Base-by-base conservation (phyloP, 345 rosid species). In the Gossypium rotundifolium region DNA sequence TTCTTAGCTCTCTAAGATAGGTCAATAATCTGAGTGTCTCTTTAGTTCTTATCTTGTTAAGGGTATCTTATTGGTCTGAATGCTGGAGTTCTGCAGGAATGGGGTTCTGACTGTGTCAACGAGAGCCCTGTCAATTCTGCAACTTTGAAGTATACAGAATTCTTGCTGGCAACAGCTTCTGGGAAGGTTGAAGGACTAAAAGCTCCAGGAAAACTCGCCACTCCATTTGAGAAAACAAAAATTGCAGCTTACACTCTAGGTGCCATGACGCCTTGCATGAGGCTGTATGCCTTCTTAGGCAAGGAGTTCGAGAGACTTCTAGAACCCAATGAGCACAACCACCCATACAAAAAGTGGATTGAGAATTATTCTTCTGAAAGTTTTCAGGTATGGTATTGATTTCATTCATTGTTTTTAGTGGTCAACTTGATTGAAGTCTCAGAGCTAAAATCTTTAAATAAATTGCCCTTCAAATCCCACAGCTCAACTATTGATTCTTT, bases 201-300 rank as follows among this genome's bases (percentile, higher is more conserved):
- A 85, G 97, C 88, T 87, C 97, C 91, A 1, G 97, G 94, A 62
- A 89, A 88, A 82, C 94, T 96, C 76, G 92, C 93, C 63, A 96
- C 99, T 71, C 99, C 98, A 46, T 96, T 96, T 82, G 99, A 91
- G 77, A 91, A 85, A 82, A 96, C 98, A 40, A 96, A 90, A 85
- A 91, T 96, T 83, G 98, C 99, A 2, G 98, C 99, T 64, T 96
- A 96, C 78, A 91, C 92, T 68, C 85, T 96, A 59, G 97, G 95
- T 84, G 97, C 98, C 76, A 87, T 96, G 90, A 81, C 97, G 75
- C 99, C 99, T 68, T 90, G 96, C 88, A 93, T 96, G 99, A 84
- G 88, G 81, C 79, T 93, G 76, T 96, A 93, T 86, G 97, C 94
- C 73, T 89, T 79, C 80, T 83, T 91, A 1, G 96, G 95, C 74